Conservation (phyloP, 371 early-diverging fungal genomes). For the Actinomortierella ambigua region DNA sequence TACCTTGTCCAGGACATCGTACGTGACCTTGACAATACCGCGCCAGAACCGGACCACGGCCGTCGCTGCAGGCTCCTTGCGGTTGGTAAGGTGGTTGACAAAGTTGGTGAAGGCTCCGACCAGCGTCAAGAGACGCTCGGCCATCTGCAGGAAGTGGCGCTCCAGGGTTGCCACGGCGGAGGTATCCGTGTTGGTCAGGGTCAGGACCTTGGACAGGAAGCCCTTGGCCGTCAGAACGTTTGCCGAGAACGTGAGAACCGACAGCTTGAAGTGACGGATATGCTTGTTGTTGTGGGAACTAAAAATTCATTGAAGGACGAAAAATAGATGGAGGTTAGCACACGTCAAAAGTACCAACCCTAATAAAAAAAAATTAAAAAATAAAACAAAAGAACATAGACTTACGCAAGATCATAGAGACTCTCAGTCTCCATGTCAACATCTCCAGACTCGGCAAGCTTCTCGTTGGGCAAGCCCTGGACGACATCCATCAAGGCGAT, state of each 20-base stretch:
- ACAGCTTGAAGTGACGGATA: constrained; percentile 78
- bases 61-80: constrained; percentile 31
- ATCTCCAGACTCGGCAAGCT: constrained; percentile 50
- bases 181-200: constrained; percentile 47
- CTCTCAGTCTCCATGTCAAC: constrained; percentile 39
- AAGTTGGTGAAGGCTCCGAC: constrained; percentile 60
- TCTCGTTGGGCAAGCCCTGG: constrained; percentile 69
- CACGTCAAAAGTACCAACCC: not conserved
- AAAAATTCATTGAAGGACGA: not conserved
- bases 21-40: constrained; percentile 62
- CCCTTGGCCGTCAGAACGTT: constrained; percentile 66
- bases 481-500: constrained; percentile 63
- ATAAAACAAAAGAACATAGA: not conserved
- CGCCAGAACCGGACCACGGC: constrained; percentile 63
- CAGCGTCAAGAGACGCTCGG: constrained; percentile 57
- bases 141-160: constrained; percentile 56
- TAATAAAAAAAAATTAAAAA: not conserved
- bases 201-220: constrained; percentile 65
- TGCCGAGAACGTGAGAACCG: constrained; percentile 71
- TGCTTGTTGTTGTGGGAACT: constrained; percentile 62
- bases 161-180: constrained; percentile 50
- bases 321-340: not conserved
- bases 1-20: constrained; percentile 78
- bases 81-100: constrained; percentile 47
- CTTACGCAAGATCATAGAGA: constrained; percentile 55